Evolutionary conservation across 2,329 filamentous ascomycete genomes (phyloP).

Genomic region (Bipolaris bicolor): DNA sequence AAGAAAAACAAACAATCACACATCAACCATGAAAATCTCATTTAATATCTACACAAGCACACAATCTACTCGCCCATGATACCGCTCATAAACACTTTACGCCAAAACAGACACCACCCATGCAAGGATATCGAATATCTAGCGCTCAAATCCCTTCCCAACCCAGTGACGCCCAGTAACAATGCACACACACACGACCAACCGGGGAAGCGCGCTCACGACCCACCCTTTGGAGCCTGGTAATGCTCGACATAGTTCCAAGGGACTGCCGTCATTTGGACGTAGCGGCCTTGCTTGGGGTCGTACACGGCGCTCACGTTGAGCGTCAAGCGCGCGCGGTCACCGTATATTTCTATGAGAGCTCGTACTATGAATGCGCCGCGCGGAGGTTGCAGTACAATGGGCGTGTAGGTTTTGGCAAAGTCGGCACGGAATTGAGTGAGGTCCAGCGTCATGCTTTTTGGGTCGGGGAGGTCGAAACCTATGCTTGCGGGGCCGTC

Average conservation of each 20-base stretch:
- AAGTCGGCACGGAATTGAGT: slow-evolving; percentile 34
- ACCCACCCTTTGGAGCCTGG: slow-evolving; percentile 49
- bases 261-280: slow-evolving; percentile 36
- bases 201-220: background rate
- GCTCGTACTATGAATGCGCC: slow-evolving; percentile 55
- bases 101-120: slow-evolving; percentile 7
- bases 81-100: slow-evolving; percentile 1
- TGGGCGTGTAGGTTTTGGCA: slow-evolving; percentile 26
- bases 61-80: background rate
- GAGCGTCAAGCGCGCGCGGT: slow-evolving; percentile 50
- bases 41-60: background rate
- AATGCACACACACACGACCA: slow-evolving; percentile 6
- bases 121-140: slow-evolving; percentile 6
- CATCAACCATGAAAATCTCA: too few species aligned
- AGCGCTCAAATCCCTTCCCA: slow-evolving; percentile 3
- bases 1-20: too few species aligned
- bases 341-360: slow-evolving; percentile 55
- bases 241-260: slow-evolving; percentile 37
- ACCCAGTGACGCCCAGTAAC: slow-evolving; percentile 12
- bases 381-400: slow-evolving; percentile 47
- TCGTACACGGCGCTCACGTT: slow-evolving; percentile 56
- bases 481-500: slow-evolving; percentile 27
- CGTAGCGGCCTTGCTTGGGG: slow-evolving; percentile 49
- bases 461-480: slow-evolving; percentile 34
- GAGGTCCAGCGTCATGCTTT: slow-evolving; percentile 36